Base-by-base conservation (phyloP, 2,329 filamentous ascomycete species). In the Cercospora sp. region DNA sequence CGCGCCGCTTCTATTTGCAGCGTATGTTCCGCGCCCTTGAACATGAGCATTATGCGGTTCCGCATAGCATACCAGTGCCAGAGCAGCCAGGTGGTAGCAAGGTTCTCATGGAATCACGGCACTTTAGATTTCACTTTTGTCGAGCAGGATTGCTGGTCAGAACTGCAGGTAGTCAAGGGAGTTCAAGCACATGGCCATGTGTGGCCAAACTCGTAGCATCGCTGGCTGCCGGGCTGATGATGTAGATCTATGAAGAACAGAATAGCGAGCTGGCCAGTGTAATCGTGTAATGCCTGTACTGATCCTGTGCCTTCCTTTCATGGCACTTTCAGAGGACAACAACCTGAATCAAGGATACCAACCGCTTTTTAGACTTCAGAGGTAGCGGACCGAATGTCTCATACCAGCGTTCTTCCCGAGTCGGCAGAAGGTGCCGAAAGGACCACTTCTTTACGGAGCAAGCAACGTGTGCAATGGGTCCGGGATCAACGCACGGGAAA, bases 371-470 rank as follows among this genome's bases (percentile, higher is more conserved):
- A 23, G 20, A 51, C 18, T 26, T 23, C 45, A 26, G 10, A 51
- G 20, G 13, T 10, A n/a, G 3, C 42, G 60, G 60, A 63, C 26
- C 45, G 20, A 53, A 33, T 23, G 4, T 31, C 60, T n/a, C 6
- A 42, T n/a, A 42, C 13, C 33, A 39, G 33, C 5, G 9, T 53
- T 45, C 13, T 26, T 6, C 23, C 60, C 60, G 60, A 16, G 7
- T 18, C 60, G 60, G 60, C 60, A 63, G 26, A 36, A 3, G n/a
- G 5, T 55, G 60, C 60, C 60, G 60, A 36, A 51, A 51, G 60
- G 26, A 33, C 60, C 42, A 63, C 60, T 63, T 63, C 60, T 53
- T 51, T 55, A 63, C 28, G 26, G 42, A 61, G 59, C 59, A 23
- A 16, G 48, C 23, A 28, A 28, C 33, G 60, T 26, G 45, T 45